Conservation (phyloP, 2,329 filamentous ascomycete genomes). For the Arthroderma sp. region DNA sequence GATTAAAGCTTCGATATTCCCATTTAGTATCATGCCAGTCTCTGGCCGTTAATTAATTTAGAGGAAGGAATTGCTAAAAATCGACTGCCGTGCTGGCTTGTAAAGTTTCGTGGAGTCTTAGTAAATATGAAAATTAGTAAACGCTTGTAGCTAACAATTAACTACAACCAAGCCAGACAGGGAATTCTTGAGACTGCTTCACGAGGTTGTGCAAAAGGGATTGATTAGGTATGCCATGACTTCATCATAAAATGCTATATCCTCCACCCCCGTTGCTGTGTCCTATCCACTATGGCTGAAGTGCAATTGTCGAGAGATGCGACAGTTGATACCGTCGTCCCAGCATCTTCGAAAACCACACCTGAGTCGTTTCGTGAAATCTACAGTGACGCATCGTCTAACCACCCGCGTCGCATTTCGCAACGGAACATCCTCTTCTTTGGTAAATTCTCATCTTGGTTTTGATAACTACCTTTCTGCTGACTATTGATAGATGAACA, state of each 20-base stretch:
- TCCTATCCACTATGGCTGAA: conserved; percentile 3
- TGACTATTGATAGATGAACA: conserved; percentile 42
- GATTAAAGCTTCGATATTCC: conserved; percentile 19
- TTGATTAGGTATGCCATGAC: too few relatives aligned
- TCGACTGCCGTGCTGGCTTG: too few relatives aligned
- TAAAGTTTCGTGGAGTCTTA: too few relatives aligned
- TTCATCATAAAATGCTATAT: too few relatives aligned
- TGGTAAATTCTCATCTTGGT: conserved; percentile 23
- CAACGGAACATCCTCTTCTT: conserved; percentile 42
- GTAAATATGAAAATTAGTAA: too few relatives aligned
- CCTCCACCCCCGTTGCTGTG: too few relatives aligned
- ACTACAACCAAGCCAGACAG: too few relatives aligned
- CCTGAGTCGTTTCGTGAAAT: conserved; percentile 28
- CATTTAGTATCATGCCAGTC: background rate
- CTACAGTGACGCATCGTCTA: conserved; percentile 33
- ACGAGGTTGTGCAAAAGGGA: too few relatives aligned
- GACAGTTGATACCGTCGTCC: conserved; percentile 31
- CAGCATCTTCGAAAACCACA: conserved; percentile 27
- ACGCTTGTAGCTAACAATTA: too few relatives aligned
- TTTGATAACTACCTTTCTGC: conserved; percentile 27
- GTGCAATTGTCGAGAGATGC: conserved; percentile 30
- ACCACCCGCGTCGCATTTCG: conserved; percentile 35
- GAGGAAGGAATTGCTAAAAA: too few relatives aligned
- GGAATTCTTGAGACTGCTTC: too few relatives aligned
- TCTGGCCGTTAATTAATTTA: background rate